These are phyloP conservation scores for Vachellia pachyceras DNA, from an alignment of 306 rosid genomes.

Conservation along the genomic window DNA sequence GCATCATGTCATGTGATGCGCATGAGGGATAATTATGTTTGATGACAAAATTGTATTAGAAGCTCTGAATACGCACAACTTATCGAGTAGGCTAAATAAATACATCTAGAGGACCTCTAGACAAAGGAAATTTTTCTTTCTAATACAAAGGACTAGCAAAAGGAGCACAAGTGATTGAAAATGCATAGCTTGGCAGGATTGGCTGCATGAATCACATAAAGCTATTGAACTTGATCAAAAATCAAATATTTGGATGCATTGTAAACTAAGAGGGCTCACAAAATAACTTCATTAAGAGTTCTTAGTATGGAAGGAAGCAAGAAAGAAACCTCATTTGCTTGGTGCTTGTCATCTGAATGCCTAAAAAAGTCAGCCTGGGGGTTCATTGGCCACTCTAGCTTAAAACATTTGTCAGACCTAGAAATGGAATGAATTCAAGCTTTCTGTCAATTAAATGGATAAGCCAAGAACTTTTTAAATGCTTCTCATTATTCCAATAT, in stretches of 20 bases:
- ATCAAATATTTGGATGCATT: too few species aligned
- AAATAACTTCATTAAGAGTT: too few species aligned
- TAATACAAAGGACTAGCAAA: neutral
- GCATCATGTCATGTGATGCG: conserved; percentile 10
- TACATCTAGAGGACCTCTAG: neutral
- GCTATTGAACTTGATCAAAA: too few species aligned
- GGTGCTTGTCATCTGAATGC: conserved; percentile 63
- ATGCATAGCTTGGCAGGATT: neutral
- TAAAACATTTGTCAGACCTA: conserved; percentile 86
- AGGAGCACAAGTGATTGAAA: neutral
- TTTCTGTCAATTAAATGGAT: conserved; percentile 28
- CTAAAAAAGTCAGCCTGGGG: conserved; percentile 73
- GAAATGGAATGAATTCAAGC: conserved; percentile 38
- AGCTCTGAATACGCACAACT: conserved; percentile 1
- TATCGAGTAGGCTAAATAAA: conserved; percentile 8
- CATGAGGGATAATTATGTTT: neutral
- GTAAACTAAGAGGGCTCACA: too few species aligned
- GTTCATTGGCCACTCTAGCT: conserved; percentile 85
- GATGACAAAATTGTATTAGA: neutral
- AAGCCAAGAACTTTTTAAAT: neutral
- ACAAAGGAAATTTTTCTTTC: neutral
- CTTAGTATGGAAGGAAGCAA: conserved; percentile 19
- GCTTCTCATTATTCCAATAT: conserved; percentile 6
- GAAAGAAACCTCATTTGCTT: conserved; percentile 55
- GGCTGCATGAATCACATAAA: too few species aligned